A percentile compares a stretch with the other conserved stretches of the same genome.
These are phyloP conservation scores for Ehretia macrophylla DNA, from an alignment of 257 asterid genomes.

Conservation along the genomic window DNA sequence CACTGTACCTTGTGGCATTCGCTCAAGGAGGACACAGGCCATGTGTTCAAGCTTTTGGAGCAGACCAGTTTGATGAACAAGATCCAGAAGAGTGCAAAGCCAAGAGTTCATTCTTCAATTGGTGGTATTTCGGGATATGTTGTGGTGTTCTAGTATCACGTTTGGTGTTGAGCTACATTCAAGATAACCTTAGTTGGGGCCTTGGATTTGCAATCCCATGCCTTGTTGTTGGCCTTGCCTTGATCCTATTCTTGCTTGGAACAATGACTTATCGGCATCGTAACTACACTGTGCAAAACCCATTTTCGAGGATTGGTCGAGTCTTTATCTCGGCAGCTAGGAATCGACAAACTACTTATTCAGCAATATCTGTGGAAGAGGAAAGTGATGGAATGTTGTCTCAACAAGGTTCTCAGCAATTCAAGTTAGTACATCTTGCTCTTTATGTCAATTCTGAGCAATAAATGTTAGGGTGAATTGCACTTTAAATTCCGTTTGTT, in stretches of 20 bases:
- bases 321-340: too few species aligned
- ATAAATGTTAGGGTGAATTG: too few species aligned
- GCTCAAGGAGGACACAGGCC: neutral
- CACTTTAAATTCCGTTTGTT: too few species aligned
- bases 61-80: neutral
- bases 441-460: too few species aligned
- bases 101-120: neutral
- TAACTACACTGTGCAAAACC: neutral
- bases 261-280: neutral
- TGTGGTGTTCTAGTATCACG: neutral
- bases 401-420: too few species aligned
- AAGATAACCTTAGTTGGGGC: neutral
- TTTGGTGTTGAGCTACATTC: neutral
- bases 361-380: too few species aligned
- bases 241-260: neutral
- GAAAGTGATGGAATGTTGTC: too few species aligned
- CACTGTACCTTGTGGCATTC: neutral
- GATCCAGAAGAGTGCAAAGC: neutral
- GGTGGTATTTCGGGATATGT: neutral
- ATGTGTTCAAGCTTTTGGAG: neutral
- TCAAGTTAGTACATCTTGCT: too few species aligned
- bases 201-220: neutral
- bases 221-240: neutral
- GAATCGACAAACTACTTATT: too few species aligned
- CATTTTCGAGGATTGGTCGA: neutral